phyloP scores from a whole-genome alignment of 495 filamentous ascomycete species.

The Annulohypoxylon bovei region DNA sequence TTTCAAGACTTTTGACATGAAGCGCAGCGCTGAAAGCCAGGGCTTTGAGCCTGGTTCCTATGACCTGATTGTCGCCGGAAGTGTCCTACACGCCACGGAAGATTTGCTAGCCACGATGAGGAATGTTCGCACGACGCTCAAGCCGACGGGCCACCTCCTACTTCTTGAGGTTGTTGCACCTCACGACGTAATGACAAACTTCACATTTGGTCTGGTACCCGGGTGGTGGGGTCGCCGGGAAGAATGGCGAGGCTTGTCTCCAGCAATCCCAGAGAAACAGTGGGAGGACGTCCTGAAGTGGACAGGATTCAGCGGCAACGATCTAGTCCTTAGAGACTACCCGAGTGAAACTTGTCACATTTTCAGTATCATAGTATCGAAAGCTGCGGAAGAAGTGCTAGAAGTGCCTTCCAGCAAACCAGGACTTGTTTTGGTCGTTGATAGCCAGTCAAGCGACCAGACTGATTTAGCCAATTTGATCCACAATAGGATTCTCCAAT shows the following conservation, averaged over 20 bases:
- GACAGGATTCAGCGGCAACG: slow-evolving; percentile 57
- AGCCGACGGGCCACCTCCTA: slow-evolving; percentile 51
- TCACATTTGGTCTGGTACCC: slow-evolving; percentile 56
- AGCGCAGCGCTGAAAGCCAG: slow-evolving; percentile 41
- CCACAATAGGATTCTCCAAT: background rate
- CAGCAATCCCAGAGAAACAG: slow-evolving; percentile 46
- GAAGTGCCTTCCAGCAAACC: background rate
- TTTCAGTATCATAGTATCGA: slow-evolving; percentile 56
- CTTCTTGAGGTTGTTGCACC: slow-evolving; percentile 48
- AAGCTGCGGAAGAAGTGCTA: slow-evolving; percentile 27
- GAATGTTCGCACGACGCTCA: slow-evolving; percentile 51
- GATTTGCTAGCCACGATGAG: slow-evolving; percentile 47
- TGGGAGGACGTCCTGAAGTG: slow-evolving; percentile 55
- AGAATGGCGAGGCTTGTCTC: slow-evolving; percentile 41
- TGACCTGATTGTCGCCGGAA: slow-evolving; percentile 57
- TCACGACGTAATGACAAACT: slow-evolving; percentile 44
- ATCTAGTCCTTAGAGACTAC: slow-evolving; percentile 46
- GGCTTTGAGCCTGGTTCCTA: slow-evolving; percentile 47
- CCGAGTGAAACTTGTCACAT: slow-evolving; percentile 42
- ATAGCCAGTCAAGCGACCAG: slow-evolving; percentile 26
- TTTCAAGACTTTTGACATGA: slow-evolving; percentile 50
- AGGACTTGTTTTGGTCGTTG: slow-evolving; percentile 28
- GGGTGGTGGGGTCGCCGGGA: slow-evolving; percentile 63
- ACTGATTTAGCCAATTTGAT: slow-evolving; percentile 27
- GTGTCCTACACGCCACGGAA: slow-evolving; percentile 61